These are phyloP conservation scores for Neofusicoccum ribis DNA, from an alignment of 2,329 filamentous ascomycete genomes.

Conservation along the genomic window DNA sequence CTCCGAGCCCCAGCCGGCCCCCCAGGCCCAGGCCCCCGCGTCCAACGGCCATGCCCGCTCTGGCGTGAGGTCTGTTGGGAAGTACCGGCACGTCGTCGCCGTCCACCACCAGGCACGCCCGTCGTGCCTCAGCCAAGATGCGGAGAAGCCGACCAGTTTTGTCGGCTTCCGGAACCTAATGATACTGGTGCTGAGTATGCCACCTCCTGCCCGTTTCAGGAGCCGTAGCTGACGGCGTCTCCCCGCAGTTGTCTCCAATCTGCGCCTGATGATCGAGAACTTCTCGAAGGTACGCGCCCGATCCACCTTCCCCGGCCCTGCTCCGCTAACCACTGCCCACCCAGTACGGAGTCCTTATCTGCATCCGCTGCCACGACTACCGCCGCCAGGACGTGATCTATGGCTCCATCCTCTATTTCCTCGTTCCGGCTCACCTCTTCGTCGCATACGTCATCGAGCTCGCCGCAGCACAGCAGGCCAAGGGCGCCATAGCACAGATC, in stretches of 20 bases:
- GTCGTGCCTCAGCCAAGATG: constrained; percentile 85
- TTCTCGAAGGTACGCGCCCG: constrained; percentile 73
- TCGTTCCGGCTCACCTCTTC: constrained; percentile 88
- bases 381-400: constrained; percentile 73
- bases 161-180: constrained; percentile 94
- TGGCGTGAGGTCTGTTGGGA: constrained; percentile 41
- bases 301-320: constrained; percentile 17
- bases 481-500: constrained; percentile 61
- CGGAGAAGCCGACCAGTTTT: constrained; percentile 74
- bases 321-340: constrained; percentile 21
- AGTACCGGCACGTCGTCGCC: constrained; percentile 90
- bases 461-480: constrained; percentile 76
- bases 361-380: constrained; percentile 86
- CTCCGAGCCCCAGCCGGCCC: constrained; percentile 13
- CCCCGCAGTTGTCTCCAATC: constrained; percentile 77
- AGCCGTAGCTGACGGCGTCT: constrained; percentile 26
- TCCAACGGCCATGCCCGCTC: constrained; percentile 24
- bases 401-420: constrained; percentile 75
- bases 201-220: constrained; percentile 15
- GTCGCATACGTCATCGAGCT: constrained; percentile 88
- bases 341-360: constrained; percentile 93
- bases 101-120: constrained; percentile 72
- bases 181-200: constrained; percentile 82
- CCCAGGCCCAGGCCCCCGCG: not conserved
- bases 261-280: constrained; percentile 94